These are phyloP conservation scores for Tricharina praecox DNA, from an alignment of 495 filamentous ascomycete species.

Conservation along the genomic window DNA sequence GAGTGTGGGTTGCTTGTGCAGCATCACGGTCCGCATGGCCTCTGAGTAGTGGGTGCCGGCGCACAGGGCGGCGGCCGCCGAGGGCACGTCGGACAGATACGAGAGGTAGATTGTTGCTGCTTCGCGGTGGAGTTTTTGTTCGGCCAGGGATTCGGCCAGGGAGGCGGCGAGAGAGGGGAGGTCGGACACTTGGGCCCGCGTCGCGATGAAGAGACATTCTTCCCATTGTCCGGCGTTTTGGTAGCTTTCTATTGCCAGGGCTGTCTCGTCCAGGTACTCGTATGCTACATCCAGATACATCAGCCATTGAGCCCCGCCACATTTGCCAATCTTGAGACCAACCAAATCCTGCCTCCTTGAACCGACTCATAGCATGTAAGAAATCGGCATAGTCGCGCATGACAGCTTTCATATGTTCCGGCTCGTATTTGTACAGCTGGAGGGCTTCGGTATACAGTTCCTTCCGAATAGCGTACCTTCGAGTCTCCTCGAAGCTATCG, in stretches of 20 bases:
- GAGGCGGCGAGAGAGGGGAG: conserved; percentile 45
- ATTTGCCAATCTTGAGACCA: too few species aligned
- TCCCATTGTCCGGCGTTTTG: conserved; percentile 73
- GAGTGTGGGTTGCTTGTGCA: conserved; percentile 29
- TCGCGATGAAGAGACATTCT: conserved; percentile 64
- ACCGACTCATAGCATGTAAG: conserved; percentile 53
- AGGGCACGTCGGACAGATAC: conserved; percentile 52
- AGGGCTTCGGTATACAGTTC: conserved; percentile 61
- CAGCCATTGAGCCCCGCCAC: too few species aligned
- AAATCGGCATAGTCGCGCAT: conserved; percentile 54
- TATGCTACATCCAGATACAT: too few species aligned
- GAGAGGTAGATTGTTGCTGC: conserved; percentile 69
- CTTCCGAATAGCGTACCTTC: conserved; percentile 59
- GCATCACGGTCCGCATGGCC: conserved; percentile 42
- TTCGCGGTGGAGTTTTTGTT: conserved; percentile 62
- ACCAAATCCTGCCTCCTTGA: conserved; percentile 68
- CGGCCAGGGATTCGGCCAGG: conserved; percentile 54
- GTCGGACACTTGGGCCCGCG: conserved; percentile 35
- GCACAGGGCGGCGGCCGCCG: conserved; percentile 55
- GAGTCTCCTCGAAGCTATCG: conserved; percentile 53
- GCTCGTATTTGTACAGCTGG: conserved; percentile 66
- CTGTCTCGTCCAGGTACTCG: conserved; percentile 62
- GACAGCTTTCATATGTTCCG: conserved; percentile 31
- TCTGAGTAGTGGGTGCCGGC: conserved; percentile 70
- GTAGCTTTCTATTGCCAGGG: conserved; percentile 59